Base-by-base conservation (phyloP, 768 basidiomycete genomes). In the Calocybe cyanea region DNA sequence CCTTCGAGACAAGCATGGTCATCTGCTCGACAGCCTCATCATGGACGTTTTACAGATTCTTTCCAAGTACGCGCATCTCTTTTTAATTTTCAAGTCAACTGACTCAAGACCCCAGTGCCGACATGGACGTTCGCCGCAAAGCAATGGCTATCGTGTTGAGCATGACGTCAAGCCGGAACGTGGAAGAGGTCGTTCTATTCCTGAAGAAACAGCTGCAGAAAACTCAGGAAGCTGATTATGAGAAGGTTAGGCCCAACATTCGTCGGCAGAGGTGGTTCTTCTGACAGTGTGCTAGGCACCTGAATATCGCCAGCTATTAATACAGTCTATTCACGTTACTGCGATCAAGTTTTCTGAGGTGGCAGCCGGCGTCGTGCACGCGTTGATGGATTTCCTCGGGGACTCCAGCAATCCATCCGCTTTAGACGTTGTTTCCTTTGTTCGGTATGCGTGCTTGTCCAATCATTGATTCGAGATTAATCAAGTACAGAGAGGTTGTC, bases 331-430 rank as follows among this genome's bases (percentile, higher is more conserved):
- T 52, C 96, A 98, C 62, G 79, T 96, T 41, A 92, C 89, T 56
- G 94, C 96, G 2, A 85, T 97, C 73, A 89, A 87, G 57, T 97
- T 96, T 74, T 92, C 92, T 4, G 95, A 98, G 62, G 88, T 99
- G 13, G 95, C 96, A 4, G 89, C 91, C 1, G 93, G 84, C 51
- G 95, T 97, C 34, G 92, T 98, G 0, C 89, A 96, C 54, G 89
- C 88, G 0, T 71, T 92, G 38, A 88, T 92, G 87, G 88, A 93
- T 54, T 93, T 94, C 81, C 76, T 98, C 33, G 87, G 92, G 19
- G 94, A 97, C 65, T 84, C 90, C 1, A 94, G 85, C 68, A 96
- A 95, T 69, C 88, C 93, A 1, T 92, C 91, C 9, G 94, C 95
- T 0, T 75, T 97, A 20, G 95, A 98, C 57, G 95, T 97, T 28